phyloP scores from a whole-genome alignment of 1,284 basidiomycete species.

The Papiliotrema flavescens region DNA sequence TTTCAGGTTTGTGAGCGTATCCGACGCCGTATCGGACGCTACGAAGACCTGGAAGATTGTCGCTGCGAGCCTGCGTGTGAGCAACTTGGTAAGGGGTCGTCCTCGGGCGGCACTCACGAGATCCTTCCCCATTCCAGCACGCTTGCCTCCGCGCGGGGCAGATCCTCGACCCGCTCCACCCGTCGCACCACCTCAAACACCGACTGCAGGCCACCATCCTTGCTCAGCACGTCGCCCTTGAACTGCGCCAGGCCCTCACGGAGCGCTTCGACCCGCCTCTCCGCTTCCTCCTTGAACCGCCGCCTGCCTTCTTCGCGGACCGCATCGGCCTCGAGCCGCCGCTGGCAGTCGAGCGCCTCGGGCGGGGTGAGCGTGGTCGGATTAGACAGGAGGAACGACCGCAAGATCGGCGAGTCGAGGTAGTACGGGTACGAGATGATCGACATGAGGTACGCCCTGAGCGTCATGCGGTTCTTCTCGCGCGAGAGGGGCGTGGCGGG shows the following conservation, averaged over 20 bases:
- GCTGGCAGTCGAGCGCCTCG: slow-evolving; percentile 75
- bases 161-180: slow-evolving; percentile 69
- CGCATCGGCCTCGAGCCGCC: slow-evolving; percentile 85
- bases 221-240: slow-evolving; percentile 84
- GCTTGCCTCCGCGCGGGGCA: slow-evolving; percentile 81
- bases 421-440: slow-evolving; percentile 71
- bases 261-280: slow-evolving; percentile 79
- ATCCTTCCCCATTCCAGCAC: slow-evolving; percentile 96
- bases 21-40: slow-evolving; percentile 87
- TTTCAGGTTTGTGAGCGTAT: slow-evolving; percentile 82
- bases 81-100: background rate
- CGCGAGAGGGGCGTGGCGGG: slow-evolving; percentile 60
- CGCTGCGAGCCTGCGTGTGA: slow-evolving; percentile 68
- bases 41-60: slow-evolving; percentile 94
- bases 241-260: slow-evolving; percentile 78
- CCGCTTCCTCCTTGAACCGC: slow-evolving; percentile 82
- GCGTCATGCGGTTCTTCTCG: slow-evolving; percentile 92
- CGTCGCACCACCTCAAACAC: slow-evolving; percentile 84
- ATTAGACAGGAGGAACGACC: slow-evolving; percentile 77
- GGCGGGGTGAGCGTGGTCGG: slow-evolving; percentile 66
- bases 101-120: slow-evolving; percentile 68
- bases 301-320: slow-evolving; percentile 81
- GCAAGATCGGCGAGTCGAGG: slow-evolving; percentile 78
- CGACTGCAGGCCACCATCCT: slow-evolving; percentile 79
- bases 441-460: slow-evolving; percentile 83